phyloP scores from a whole-genome alignment of 148 eudicot species.

The Fagopyrum esculentum region DNA sequence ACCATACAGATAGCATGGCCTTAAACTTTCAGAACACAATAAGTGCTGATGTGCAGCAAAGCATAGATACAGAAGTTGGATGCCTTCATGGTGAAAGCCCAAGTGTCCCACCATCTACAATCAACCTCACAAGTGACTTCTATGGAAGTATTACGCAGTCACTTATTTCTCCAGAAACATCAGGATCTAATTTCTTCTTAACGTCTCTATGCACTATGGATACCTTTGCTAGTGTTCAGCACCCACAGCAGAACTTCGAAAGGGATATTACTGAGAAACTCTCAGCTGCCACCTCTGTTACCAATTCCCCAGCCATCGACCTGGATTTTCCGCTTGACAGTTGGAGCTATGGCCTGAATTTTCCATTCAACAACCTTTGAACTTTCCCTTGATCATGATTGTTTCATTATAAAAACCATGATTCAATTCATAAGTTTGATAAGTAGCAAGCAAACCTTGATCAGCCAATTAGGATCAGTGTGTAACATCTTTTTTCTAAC shows the following conservation, averaged over 20 bases:
- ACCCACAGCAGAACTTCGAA: conserved; percentile 37
- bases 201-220: conserved; percentile 35
- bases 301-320: conserved; percentile 59
- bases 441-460: neutral
- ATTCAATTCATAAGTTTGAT: conserved; percentile 3
- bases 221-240: conserved; percentile 25
- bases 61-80: conserved; percentile 22
- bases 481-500: neutral
- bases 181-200: conserved; percentile 55
- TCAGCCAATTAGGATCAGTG: neutral
- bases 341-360: conserved; percentile 34
- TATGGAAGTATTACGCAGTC: conserved; percentile 31
- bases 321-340: conserved; percentile 48
- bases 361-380: conserved; percentile 41
- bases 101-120: conserved; percentile 23
- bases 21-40: conserved; percentile 37
- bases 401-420: neutral
- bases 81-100: conserved; percentile 19
- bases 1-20: conserved; percentile 29
- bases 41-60: conserved; percentile 38
- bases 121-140: conserved; percentile 22
- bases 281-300: conserved; percentile 58
- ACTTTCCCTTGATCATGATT: conserved; percentile 22
- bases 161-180: conserved; percentile 48
- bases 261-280: conserved; percentile 46